Conservation (phyloP, 2,329 filamentous ascomycete species). For the Helotiales sp. region DNA sequence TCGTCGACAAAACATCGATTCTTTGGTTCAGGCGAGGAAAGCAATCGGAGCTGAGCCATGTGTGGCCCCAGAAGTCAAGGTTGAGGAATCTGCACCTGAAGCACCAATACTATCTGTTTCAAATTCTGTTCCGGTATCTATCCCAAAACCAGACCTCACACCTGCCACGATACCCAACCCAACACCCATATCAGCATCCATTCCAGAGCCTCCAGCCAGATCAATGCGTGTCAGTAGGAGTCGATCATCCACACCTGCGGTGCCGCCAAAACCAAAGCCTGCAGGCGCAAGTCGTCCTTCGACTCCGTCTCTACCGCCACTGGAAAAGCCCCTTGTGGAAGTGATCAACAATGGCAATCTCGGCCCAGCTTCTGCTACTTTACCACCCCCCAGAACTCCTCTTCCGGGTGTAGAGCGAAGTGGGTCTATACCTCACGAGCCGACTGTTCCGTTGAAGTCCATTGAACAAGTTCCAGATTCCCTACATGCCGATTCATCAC, state of each 20-base stretch:
- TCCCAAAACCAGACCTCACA: not conserved
- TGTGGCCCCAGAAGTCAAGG: constrained; percentile 20
- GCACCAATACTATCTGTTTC: not conserved
- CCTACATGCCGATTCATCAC: not conserved
- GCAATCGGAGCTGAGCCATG: constrained; percentile 20
- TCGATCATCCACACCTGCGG: constrained; percentile 8
- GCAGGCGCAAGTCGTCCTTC: constrained; percentile 9
- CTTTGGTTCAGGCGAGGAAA: constrained; percentile 16
- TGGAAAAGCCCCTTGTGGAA: not conserved
- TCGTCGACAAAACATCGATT: constrained; percentile 27
- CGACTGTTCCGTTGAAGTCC: not conserved
- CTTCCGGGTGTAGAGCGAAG: constrained; percentile 8
- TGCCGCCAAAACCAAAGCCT: not conserved
- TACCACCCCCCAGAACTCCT: not conserved
- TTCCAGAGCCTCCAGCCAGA: not conserved
- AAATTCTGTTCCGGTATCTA: not conserved
- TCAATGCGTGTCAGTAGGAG: not conserved
- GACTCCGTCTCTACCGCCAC: not conserved
- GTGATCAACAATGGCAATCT: not conserved
- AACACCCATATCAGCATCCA: not conserved
- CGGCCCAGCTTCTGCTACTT: not conserved
- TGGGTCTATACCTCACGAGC: not conserved
- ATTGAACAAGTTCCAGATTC: constrained; percentile 2
- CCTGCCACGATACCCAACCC: not conserved
- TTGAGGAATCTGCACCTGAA: constrained; percentile 15